These are phyloP conservation scores for Suillus americanus DNA, from an alignment of 768 basidiomycete genomes.

Conservation along the genomic window DNA sequence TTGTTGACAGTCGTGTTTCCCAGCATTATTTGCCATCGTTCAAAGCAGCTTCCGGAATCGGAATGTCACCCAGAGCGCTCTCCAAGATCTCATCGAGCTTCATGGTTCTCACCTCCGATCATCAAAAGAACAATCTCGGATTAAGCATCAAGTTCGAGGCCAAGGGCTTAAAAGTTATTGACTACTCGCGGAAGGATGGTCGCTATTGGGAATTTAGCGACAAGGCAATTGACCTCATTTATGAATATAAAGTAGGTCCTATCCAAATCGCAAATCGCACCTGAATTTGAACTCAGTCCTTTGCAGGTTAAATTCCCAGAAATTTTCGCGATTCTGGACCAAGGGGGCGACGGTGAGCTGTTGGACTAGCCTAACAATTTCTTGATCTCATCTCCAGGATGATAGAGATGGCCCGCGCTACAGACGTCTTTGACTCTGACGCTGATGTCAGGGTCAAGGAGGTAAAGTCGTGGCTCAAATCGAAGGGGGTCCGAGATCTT, in stretches of 20 bases:
- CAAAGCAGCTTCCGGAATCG: slow-evolving; percentile 69
- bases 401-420: slow-evolving; percentile 73
- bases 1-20: slow-evolving; percentile 52
- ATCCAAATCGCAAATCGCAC: background rate
- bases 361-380: background rate
- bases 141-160: slow-evolving; percentile 96
- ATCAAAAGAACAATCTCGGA: slow-evolving; percentile 85
- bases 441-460: slow-evolving; percentile 74
- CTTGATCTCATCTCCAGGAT: slow-evolving; percentile 7
- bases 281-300: background rate
- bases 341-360: slow-evolving; percentile 62
- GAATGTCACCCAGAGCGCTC: slow-evolving; percentile 74
- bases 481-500: slow-evolving; percentile 84
- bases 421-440: slow-evolving; percentile 54
- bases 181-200: slow-evolving; percentile 85
- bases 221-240: slow-evolving; percentile 76
- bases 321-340: slow-evolving; percentile 71
- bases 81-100: slow-evolving; percentile 93
- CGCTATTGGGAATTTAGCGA: slow-evolving; percentile 93
- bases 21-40: slow-evolving; percentile 77
- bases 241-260: slow-evolving; percentile 70
- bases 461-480: slow-evolving; percentile 82
- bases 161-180: slow-evolving; percentile 89
- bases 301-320: slow-evolving; percentile 77
- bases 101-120: slow-evolving; percentile 78